A percentile compares a stretch with the other conserved stretches of the same genome.
Conservation (phyloP, 163 green algal species). For the Volvox carteri region DNA sequence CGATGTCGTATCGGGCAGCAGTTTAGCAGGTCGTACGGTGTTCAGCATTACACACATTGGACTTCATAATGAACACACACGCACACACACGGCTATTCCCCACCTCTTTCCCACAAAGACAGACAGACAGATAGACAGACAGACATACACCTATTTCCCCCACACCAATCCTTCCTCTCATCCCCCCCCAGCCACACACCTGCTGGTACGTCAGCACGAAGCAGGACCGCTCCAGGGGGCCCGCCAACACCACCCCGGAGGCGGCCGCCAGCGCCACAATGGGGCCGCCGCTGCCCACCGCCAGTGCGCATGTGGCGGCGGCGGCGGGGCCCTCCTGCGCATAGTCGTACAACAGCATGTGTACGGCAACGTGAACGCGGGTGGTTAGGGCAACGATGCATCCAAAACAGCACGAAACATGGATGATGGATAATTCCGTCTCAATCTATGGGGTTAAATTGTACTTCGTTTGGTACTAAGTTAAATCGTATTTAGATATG, state of each 20-base stretch:
- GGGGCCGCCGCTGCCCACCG: conserved; percentile 7
- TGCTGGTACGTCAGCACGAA: background rate
- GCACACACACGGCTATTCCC: background rate
- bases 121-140: background rate
- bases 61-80: background rate
- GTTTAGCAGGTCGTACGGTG: background rate
- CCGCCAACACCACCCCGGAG: conserved; percentile 29
- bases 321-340: background rate
- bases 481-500: background rate
- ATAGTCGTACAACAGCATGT: too few relatives aligned
- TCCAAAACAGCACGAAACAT: background rate
- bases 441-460: background rate
- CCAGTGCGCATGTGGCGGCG: background rate
- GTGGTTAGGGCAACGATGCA: background rate
- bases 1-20: background rate
- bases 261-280: conserved; percentile 25
- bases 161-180: too few relatives aligned
- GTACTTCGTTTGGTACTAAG: background rate
- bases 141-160: too few relatives aligned
- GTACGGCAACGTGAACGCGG: too few relatives aligned
- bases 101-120: background rate
- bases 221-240: background rate
- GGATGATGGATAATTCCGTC: background rate
- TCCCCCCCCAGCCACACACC: conserved; percentile 27
- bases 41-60: background rate